phyloP scores from a whole-genome alignment of 2,329 filamentous ascomycete genomes.

The Whalleya microplaca region DNA sequence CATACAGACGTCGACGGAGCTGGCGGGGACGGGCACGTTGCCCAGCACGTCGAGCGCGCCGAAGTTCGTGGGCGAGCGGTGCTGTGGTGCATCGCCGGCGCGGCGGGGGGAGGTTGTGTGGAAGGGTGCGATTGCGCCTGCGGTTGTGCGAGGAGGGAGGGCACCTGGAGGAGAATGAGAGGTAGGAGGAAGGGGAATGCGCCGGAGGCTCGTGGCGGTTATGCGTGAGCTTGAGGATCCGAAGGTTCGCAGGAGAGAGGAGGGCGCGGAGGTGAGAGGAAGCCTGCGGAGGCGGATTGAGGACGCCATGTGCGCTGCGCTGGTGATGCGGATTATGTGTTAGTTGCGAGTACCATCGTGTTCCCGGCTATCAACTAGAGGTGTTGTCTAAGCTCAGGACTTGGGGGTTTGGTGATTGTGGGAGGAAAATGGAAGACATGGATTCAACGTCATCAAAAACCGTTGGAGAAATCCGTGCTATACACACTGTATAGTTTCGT shows the following conservation, averaged over 20 bases:
- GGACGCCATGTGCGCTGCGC: slow-evolving; percentile 26
- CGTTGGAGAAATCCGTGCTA: slow-evolving; percentile 6
- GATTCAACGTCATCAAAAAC: slow-evolving; percentile 32
- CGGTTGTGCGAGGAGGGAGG: too few species aligned
- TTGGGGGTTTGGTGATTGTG: slow-evolving; percentile 10
- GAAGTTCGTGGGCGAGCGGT: slow-evolving; percentile 61
- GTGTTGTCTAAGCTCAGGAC: background rate
- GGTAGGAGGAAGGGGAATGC: too few species aligned
- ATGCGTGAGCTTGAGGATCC: background rate
- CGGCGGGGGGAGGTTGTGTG: slow-evolving; percentile 22
- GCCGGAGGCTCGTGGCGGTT: too few species aligned
- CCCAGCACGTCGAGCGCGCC: slow-evolving; percentile 77
- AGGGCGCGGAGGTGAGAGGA: slow-evolving; percentile 12
- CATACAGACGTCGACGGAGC: slow-evolving; percentile 80
- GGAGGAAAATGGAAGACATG: slow-evolving; percentile 23
- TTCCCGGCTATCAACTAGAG: background rate
- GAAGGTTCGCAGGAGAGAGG: slow-evolving; percentile 19
- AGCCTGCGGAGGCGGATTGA: slow-evolving; percentile 23
- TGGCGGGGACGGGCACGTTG: slow-evolving; percentile 75
- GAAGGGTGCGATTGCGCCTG: slow-evolving; percentile 20
- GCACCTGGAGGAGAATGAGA: too few species aligned
- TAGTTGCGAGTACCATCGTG: slow-evolving; percentile 14
- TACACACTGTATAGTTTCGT: background rate
- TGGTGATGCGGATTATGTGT: slow-evolving; percentile 11
- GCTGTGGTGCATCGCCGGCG: too few species aligned